Evolutionary conservation across 129 eudicot genomes (phyloP).

Genomic region (Centaurea solstitialis): DNA sequence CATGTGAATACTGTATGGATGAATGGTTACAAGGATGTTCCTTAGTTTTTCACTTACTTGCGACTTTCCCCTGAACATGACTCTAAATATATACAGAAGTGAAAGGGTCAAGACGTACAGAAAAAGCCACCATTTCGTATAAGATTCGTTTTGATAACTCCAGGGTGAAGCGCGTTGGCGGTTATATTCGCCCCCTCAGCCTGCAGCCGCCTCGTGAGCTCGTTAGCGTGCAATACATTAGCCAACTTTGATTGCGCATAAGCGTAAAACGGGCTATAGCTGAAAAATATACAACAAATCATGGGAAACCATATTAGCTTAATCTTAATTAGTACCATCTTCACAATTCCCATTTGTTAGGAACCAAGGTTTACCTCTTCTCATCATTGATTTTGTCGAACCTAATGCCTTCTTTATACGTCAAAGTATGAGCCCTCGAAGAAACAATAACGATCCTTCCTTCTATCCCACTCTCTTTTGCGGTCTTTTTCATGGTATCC

Average conservation of each 20-base stretch:
- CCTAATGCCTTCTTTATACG: constrained; percentile 70
- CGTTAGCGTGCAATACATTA: constrained; percentile 71
- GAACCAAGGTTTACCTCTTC: constrained; percentile 46
- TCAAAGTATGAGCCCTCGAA: constrained; percentile 58
- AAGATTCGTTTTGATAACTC: constrained; percentile 57
- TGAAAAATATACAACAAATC: constrained; percentile 34
- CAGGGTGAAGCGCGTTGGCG: constrained; percentile 69
- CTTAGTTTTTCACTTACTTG: too few relatives aligned
- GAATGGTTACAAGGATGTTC: too few relatives aligned
- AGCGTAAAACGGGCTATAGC: constrained; percentile 51
- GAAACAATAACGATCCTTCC: constrained; percentile 92
- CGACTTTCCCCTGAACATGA: too few relatives aligned
- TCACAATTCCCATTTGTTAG: background rate
- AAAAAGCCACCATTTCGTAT: constrained; percentile 42
- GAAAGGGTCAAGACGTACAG: constrained; percentile 21
- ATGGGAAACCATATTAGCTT: background rate
- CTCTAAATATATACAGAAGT: background rate
- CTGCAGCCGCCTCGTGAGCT: constrained; percentile 66
- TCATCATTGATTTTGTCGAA: constrained; percentile 82
- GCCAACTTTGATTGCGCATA: constrained; percentile 97
- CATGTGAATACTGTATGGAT: too few relatives aligned
- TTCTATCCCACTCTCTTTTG: constrained; percentile 61
- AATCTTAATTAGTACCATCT: background rate
- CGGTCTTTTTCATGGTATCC: constrained; percentile 86
- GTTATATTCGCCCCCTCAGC: constrained; percentile 69